phyloP scores from a whole-genome alignment of 2,329 filamentous ascomycete species.

The Calonectria pseudoturangicola region DNA sequence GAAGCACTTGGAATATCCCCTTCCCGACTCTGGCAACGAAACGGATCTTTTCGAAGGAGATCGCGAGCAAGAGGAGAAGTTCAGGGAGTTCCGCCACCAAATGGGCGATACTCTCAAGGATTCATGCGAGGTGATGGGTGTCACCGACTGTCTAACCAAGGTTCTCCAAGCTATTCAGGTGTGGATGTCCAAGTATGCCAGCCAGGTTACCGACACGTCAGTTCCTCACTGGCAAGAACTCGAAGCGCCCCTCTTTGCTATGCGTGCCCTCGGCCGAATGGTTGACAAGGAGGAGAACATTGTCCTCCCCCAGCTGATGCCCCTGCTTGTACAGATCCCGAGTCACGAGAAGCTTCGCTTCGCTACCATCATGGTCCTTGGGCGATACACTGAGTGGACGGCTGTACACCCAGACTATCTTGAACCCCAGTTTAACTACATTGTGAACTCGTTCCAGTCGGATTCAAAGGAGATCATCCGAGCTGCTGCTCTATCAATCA shows the following conservation, averaged over 20 bases:
- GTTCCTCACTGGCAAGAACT: conserved; percentile 98
- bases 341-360: conserved; percentile 98
- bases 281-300: conserved; percentile 91
- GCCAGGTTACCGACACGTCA: conserved; percentile 81
- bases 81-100: conserved; percentile 94
- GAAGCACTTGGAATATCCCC: conserved; percentile 90
- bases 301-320: conserved; percentile 93
- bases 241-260: conserved; percentile 94
- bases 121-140: conserved; percentile 95
- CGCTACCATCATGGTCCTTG: conserved; percentile 97
- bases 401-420: conserved; percentile 94
- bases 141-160: conserved; percentile 92
- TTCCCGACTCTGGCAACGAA: conserved; percentile 82
- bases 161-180: conserved; percentile 89
- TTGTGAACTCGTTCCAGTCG: conserved; percentile 93
- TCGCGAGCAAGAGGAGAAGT: conserved; percentile 96
- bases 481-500: conserved; percentile 94
- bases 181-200: conserved; percentile 90
- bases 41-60: conserved; percentile 95
- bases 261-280: conserved; percentile 97
- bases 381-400: conserved; percentile 98
- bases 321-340: conserved; percentile 93
- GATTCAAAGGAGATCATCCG: conserved; percentile 92
- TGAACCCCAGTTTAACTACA: conserved; percentile 94
- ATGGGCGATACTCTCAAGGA: conserved; percentile 99